Evolutionary conservation across 192 early-diverging fungal genomes (phyloP).

Genomic region (Backusella morwellensis): DNA sequence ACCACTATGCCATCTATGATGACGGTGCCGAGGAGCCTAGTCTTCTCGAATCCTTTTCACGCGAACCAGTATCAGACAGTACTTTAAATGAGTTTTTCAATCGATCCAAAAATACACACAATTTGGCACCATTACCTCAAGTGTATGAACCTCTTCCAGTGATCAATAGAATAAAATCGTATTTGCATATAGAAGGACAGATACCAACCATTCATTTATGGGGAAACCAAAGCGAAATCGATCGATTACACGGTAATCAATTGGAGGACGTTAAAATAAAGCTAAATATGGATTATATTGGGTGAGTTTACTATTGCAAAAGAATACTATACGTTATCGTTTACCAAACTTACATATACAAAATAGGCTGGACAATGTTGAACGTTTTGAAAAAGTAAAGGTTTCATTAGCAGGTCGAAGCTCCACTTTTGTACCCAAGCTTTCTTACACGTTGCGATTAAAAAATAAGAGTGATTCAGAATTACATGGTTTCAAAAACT

Average conservation of each 20-base stretch:
- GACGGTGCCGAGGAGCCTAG: background rate
- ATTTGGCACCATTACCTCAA: background rate
- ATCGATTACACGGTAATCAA: background rate
- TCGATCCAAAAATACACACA: constrained; percentile 1
- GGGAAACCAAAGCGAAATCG: background rate
- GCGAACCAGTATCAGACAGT: background rate
- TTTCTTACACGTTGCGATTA: background rate
- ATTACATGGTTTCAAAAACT: background rate
- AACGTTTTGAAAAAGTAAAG: background rate
- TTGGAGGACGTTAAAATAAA: background rate
- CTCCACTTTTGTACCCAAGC: background rate
- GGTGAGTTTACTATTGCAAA: background rate
- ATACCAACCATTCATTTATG: constrained; percentile 7
- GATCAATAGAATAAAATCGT: background rate
- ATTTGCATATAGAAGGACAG: background rate
- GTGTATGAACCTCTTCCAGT: background rate
- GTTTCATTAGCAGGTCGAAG: background rate
- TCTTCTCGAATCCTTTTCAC: background rate
- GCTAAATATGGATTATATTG: constrained; percentile 8
- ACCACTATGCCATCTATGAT: background rate
- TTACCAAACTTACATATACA: background rate
- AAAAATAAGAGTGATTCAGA: background rate
- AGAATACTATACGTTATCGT: background rate
- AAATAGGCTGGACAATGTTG: background rate
- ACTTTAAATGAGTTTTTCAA: constrained; percentile 17